These are phyloP conservation scores for Acacia concinna DNA, from an alignment of 331 rosid genomes.

Conservation along the genomic window DNA sequence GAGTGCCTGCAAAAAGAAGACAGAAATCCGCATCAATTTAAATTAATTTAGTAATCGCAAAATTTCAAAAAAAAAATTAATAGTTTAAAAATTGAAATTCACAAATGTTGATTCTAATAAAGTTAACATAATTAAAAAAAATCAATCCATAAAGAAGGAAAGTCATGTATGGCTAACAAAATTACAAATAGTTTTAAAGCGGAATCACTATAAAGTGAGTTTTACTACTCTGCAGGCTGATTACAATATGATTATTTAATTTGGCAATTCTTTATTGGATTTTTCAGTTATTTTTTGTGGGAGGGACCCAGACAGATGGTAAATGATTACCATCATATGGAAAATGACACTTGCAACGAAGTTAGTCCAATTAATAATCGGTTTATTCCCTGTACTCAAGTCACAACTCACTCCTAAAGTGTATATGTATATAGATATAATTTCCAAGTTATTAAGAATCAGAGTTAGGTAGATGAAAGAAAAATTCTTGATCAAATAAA, in stretches of 20 bases:
- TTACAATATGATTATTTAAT: neutral
- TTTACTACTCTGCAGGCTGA: neutral
- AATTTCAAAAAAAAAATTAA: neutral
- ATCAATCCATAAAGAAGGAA: neutral
- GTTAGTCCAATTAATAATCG: neutral
- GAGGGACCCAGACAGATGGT: conserved; percentile 28
- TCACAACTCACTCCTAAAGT: neutral
- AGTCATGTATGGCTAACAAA: neutral
- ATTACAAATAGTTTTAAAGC: neutral
- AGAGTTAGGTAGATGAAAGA: neutral
- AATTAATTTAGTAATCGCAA: neutral
- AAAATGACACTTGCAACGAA: neutral
- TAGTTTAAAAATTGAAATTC: neutral
- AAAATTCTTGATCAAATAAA: too few species aligned
- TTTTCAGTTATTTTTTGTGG: neutral
- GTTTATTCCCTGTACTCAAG: neutral
- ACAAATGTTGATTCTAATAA: neutral
- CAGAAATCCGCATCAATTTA: neutral
- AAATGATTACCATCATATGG: conserved; percentile 11
- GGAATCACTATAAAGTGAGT: neutral
- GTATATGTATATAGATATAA: neutral
- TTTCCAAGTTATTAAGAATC: neutral
- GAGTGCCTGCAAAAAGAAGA: conserved; percentile 39
- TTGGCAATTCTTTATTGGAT: conserved; percentile 26
- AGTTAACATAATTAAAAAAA: neutral